Conservation (phyloP, 352 stramenopile genomes). For the Pythium dissimile region DNA sequence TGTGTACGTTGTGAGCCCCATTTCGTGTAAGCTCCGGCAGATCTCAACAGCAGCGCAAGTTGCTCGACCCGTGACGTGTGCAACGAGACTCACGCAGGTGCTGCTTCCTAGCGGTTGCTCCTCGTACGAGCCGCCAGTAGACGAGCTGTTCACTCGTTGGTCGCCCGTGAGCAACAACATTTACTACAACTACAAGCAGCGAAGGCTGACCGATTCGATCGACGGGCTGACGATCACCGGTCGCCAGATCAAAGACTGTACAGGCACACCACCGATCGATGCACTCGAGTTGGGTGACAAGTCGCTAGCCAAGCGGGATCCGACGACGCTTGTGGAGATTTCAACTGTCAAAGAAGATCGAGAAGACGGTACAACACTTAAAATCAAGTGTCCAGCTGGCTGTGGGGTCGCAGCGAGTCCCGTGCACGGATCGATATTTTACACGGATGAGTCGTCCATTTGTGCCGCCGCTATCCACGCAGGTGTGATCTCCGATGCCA, state of each 20-base stretch:
- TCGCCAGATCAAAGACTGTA: constrained; percentile 88
- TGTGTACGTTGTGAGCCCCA: constrained; percentile 90
- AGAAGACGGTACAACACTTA: constrained; percentile 86
- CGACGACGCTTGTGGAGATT: constrained; percentile 19
- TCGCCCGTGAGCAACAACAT: constrained; percentile 88
- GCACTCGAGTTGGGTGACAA: constrained; percentile 68
- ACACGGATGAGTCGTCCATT: constrained; percentile 88
- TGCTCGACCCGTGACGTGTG: constrained; percentile 65
- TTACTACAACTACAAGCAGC: constrained; percentile 89
- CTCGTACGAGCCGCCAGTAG: constrained; percentile 92
- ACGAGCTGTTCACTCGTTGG: constrained; percentile 78
- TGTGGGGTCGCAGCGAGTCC: constrained; percentile 43
- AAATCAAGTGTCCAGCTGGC: constrained; percentile 63
- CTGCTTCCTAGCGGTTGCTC: constrained; percentile 91
- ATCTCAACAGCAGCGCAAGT: constrained; percentile 72
- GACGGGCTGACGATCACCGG: constrained; percentile 45
- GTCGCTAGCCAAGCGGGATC: constrained; percentile 27
- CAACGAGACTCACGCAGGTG: constrained; percentile 76
- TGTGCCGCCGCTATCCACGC: constrained; percentile 90
- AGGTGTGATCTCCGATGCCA: constrained; percentile 56
- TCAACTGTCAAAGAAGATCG: constrained; percentile 73
- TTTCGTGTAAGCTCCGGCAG: constrained; percentile 86
- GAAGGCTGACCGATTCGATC: constrained; percentile 34
- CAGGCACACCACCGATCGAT: constrained; percentile 86
- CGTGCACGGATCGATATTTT: constrained; percentile 71